phyloP scores from a whole-genome alignment of 73 alveolate species.

The Stentor roeselii region DNA sequence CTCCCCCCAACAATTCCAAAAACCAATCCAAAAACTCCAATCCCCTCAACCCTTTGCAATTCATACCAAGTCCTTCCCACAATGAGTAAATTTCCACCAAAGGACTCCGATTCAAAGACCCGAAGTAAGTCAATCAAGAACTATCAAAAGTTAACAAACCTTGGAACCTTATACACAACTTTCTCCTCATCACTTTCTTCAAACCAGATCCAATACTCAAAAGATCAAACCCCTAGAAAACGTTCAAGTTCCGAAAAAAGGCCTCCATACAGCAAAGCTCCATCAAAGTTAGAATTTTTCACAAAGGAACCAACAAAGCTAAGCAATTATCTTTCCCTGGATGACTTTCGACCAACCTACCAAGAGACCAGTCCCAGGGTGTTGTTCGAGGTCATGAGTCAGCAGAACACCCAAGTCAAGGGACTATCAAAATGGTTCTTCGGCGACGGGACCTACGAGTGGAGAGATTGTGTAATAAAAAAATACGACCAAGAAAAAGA shows the following conservation, averaged over 20 bases:
- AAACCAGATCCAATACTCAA: no score
- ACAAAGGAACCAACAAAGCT: not conserved
- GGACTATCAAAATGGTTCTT: slow-evolving; percentile 56
- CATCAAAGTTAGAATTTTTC: not conserved
- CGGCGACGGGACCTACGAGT: slow-evolving; percentile 55
- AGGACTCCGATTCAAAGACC: no score
- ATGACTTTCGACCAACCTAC: not conserved
- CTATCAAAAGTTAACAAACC: no score
- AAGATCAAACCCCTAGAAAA: not conserved
- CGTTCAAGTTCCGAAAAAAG: not conserved
- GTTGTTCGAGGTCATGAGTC: not conserved
- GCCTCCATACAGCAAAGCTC: not conserved
- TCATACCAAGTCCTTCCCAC: no score
- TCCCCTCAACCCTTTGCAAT: no score
- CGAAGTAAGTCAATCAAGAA: no score
- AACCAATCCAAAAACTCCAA: no score
- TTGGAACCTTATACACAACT: no score
- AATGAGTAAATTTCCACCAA: no score
- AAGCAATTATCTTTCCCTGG: not conserved
- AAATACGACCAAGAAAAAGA: slow-evolving; percentile 39
- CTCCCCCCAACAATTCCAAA: no score
- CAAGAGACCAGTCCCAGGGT: not conserved
- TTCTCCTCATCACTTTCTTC: no score
- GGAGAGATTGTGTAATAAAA: slow-evolving; percentile 42
- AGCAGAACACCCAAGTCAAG: slow-evolving; percentile 1